Evolutionary conservation across 2,329 filamentous ascomycete species (phyloP).

Genomic region (Pezicula radicicola): DNA sequence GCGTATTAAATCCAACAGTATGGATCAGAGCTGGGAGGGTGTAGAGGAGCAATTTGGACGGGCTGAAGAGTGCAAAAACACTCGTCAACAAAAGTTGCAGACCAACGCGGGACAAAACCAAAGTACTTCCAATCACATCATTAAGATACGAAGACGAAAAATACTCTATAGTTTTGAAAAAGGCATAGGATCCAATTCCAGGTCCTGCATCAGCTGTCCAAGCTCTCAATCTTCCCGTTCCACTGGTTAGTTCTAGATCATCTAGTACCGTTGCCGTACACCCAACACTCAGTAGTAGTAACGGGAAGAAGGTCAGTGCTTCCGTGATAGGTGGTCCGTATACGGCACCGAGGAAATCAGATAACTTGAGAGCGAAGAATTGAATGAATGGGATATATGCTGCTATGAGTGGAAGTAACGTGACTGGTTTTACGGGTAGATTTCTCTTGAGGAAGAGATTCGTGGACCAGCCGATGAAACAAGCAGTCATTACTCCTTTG

Average conservation of each 20-base stretch:
- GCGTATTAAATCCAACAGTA: slow-evolving; percentile 69
- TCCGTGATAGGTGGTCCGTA: slow-evolving; percentile 78
- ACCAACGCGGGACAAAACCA: slow-evolving; percentile 68
- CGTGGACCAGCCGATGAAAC: slow-evolving; percentile 69
- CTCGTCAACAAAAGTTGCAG: slow-evolving; percentile 66
- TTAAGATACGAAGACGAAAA: slow-evolving; percentile 38
- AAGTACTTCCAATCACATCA: slow-evolving; percentile 54
- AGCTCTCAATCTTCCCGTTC: slow-evolving; percentile 41
- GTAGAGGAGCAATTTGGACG: slow-evolving; percentile 64
- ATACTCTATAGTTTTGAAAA: slow-evolving; percentile 48
- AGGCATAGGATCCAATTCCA: slow-evolving; percentile 62
- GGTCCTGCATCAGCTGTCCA: slow-evolving; percentile 62
- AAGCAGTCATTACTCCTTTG: slow-evolving; percentile 60
- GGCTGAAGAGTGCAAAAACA: slow-evolving; percentile 63
- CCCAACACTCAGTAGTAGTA: slow-evolving; percentile 61
- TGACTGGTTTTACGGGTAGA: slow-evolving; percentile 45
- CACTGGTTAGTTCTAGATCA: slow-evolving; percentile 48
- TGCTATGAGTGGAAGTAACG: slow-evolving; percentile 69
- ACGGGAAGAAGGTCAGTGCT: slow-evolving; percentile 66
- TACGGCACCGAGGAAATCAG: slow-evolving; percentile 61
- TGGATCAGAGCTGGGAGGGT: slow-evolving; percentile 72
- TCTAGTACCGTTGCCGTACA: slow-evolving; percentile 65
- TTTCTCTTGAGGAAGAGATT: slow-evolving; percentile 54
- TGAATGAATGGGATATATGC: slow-evolving; percentile 73
- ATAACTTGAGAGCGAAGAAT: slow-evolving; percentile 66